Evolutionary conservation across 257 asterid species (phyloP).

Genomic region (Solanum appendiculatum): DNA sequence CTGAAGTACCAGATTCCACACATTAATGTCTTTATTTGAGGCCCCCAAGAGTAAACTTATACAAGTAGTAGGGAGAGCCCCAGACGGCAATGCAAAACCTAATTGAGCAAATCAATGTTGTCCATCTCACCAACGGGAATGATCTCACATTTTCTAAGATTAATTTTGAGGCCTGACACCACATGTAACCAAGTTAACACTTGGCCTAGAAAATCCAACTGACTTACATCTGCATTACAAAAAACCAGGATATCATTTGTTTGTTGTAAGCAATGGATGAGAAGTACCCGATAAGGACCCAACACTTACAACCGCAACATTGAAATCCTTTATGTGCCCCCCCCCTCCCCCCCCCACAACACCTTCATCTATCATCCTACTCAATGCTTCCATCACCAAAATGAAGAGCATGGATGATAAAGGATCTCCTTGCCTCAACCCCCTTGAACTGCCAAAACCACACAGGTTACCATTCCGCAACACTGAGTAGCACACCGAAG

Average conservation of each 20-base stretch:
- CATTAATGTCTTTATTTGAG: too few species aligned
- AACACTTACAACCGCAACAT: background rate
- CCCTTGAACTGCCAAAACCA: background rate
- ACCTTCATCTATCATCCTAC: background rate
- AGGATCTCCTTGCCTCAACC: background rate
- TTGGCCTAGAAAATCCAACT: background rate
- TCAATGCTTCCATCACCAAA: background rate
- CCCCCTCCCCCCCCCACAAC: background rate
- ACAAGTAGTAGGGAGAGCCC: background rate
- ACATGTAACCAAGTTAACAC: background rate
- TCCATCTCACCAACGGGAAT: background rate
- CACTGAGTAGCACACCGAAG: background rate
- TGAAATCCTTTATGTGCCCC: background rate
- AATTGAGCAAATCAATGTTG: background rate
- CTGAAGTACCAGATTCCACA: background rate
- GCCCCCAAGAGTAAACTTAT: background rate
- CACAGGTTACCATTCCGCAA: background rate
- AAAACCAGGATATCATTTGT: background rate
- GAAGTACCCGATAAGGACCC: background rate
- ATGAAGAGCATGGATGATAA: background rate
- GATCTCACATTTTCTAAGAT: background rate
- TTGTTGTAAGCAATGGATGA: background rate
- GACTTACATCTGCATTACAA: background rate
- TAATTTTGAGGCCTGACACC: background rate
- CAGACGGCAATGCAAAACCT: background rate